Evolutionary conservation across 345 rosid genomes (phyloP).

Genomic region (Theobroma cacao): DNA sequence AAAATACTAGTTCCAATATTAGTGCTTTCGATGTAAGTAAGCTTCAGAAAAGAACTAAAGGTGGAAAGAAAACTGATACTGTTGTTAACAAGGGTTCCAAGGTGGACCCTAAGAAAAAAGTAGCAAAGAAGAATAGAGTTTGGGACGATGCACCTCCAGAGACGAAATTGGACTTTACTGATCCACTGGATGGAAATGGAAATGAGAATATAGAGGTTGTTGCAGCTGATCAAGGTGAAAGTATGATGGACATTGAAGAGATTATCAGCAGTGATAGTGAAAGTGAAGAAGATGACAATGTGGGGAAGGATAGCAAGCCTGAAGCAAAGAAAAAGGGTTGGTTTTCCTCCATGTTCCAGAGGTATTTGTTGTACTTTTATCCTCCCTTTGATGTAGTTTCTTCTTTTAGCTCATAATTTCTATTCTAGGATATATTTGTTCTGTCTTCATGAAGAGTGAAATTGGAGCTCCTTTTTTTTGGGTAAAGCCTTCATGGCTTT

Average conservation of each 20-base stretch:
- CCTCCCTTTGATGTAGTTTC: background rate
- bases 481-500: background rate
- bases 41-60: conserved; percentile 89
- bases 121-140: conserved; percentile 81
- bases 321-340: conserved; percentile 87
- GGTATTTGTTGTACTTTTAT: conserved; percentile 37
- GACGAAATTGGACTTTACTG: conserved; percentile 81
- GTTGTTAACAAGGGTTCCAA: conserved; percentile 69
- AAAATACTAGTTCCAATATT: conserved; percentile 60
- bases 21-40: conserved; percentile 87
- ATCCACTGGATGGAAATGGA: conserved; percentile 57
- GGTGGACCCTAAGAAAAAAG: conserved; percentile 73
- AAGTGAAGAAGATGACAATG: conserved; percentile 70
- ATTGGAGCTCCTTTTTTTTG: too few relatives aligned
- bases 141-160: conserved; percentile 86
- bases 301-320: conserved; percentile 56
- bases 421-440: background rate
- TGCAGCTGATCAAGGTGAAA: conserved; percentile 85
- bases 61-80: conserved; percentile 80
- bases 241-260: conserved; percentile 99
- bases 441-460: background rate
- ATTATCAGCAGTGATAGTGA: conserved; percentile 82
- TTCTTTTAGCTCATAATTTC: background rate
- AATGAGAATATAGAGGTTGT: conserved; percentile 51
- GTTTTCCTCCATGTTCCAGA: conserved; percentile 97